Evolutionary conservation across 805 yeast genomes (phyloP).

Genomic region (Ogataea dorogensis): DNA sequence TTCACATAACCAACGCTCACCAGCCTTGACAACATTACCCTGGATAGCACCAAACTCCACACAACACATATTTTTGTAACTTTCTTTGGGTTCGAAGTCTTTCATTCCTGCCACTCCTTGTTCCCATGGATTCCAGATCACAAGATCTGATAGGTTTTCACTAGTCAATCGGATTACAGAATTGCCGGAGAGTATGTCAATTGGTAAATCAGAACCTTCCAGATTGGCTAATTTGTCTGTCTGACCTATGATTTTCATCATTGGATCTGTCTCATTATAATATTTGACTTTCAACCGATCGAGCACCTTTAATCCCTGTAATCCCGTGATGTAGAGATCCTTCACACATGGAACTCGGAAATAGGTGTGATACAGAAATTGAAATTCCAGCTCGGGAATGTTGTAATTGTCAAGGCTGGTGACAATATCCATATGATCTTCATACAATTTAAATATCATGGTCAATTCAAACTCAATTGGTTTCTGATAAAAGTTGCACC

Average conservation of each 20-base stretch:
- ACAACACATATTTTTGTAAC: constrained; percentile 21
- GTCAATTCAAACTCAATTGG: constrained; percentile 16
- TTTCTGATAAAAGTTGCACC: constrained; percentile 16
- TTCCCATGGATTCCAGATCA: constrained; percentile 25
- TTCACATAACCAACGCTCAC: constrained; percentile 17
- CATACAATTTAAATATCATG: constrained; percentile 11
- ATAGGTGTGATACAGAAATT: constrained; percentile 23
- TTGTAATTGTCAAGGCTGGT: constrained; percentile 14
- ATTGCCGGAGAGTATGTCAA: constrained; percentile 21
- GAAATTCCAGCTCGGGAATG: constrained; percentile 18
- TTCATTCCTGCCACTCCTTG: constrained; percentile 15
- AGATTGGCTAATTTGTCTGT: constrained; percentile 18
- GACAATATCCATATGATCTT: constrained; percentile 6
- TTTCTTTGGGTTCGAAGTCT: constrained; percentile 22
- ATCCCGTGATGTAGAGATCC: constrained; percentile 23
- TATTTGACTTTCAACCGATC: constrained; percentile 15
- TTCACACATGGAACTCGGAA: constrained; percentile 18
- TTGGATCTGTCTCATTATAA: constrained; percentile 10
- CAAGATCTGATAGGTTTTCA: constrained; percentile 16
- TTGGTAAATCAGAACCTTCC: constrained; percentile 1
- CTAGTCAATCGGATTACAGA: constrained; percentile 13
- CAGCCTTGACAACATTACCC: constrained; percentile 8
- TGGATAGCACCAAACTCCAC: constrained; percentile 24
- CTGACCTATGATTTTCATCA: constrained; percentile 16
- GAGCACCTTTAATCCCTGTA: constrained; percentile 14